A percentile compares a stretch with the other conserved stretches of the same genome.
Conservation (phyloP, 176 grass and related monocot species). For the Musa acuminata region DNA sequence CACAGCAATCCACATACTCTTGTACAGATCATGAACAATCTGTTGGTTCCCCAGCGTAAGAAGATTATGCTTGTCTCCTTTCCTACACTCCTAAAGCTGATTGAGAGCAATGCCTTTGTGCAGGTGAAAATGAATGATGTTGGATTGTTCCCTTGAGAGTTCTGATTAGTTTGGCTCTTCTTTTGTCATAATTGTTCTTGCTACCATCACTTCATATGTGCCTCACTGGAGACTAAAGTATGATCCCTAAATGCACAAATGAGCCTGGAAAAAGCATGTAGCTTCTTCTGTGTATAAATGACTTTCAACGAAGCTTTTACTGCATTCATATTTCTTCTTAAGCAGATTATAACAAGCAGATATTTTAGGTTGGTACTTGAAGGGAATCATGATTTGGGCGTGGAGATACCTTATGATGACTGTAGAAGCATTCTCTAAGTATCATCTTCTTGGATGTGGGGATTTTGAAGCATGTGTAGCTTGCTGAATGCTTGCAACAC, state of each 20-base stretch:
- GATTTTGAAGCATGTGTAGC: not conserved
- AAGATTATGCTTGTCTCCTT: not conserved
- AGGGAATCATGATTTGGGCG: not conserved
- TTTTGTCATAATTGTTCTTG: not conserved
- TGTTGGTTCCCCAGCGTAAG: conserved; percentile 11
- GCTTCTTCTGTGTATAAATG: too few species aligned
- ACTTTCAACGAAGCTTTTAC: too few species aligned
- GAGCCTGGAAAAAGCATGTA: too few species aligned
- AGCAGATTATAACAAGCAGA: too few species aligned
- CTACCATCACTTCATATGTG: not conserved
- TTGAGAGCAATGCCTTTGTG: not conserved
- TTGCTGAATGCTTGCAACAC: too few species aligned
- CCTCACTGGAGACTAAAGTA: not conserved
- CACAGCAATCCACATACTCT: not conserved
- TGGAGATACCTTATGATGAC: not conserved
- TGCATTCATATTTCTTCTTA: too few species aligned
- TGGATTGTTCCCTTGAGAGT: not conserved
- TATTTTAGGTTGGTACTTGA: too few species aligned
- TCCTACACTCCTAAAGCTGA: not conserved
- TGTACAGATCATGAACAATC: conserved; percentile 35
- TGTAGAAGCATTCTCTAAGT: not conserved
- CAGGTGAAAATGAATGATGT: conserved; percentile 4
- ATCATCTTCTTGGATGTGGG: not conserved
- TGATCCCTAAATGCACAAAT: not conserved
- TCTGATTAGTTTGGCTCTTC: conserved; percentile 4